Evolutionary conservation across 2,329 filamentous ascomycete species (phyloP), one percentile per base, ranked within the genome.

Genomic region (Eurotiales sp.): DNA sequence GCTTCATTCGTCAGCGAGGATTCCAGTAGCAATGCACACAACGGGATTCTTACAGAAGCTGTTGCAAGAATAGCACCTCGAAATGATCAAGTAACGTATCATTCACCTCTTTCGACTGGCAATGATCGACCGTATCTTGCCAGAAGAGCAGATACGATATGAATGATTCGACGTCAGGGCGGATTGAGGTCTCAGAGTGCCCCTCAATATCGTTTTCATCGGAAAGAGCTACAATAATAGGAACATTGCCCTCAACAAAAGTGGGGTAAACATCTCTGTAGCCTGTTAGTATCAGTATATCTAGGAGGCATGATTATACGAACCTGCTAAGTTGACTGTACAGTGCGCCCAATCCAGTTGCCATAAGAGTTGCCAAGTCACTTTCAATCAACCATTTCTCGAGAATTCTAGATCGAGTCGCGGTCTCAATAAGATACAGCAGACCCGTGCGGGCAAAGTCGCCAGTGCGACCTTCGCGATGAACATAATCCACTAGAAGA

Each of bases 371-470:
- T 11, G 93, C 93, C 47, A 99, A 77, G 66, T 99, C 93, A 67
- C 92, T 96, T 65, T 96, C 91, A 42, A 97, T 90, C 57, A 99
- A 88, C 93, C 93, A 99, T 63, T 90, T 88, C 72, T 99, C 93
- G 53, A 99, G 71, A 1, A 84, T 81, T 17, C 84, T 81, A 1
- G 90, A 95, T 58, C 84, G 86, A 0, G 90, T 92, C 0, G 92
- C 90, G 0, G 90, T 88, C 71, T 97, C 92, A 60, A 97, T 96
- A 54, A 99, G 88, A 71, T 99, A 99, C 7, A 99, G 78, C 55
- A 99, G 70, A 0, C 93, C 93, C 0, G 93, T 99, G 52, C 93
- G 80, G 2, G 93, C 92, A 75, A 99, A 99, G 69, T 99, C 93
- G 11, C 93, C 93, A 15, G 95, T 87, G 51, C 92, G 86, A 37